phyloP scores from a whole-genome alignment of 768 basidiomycete genomes.

The Suillus ampliporus region DNA sequence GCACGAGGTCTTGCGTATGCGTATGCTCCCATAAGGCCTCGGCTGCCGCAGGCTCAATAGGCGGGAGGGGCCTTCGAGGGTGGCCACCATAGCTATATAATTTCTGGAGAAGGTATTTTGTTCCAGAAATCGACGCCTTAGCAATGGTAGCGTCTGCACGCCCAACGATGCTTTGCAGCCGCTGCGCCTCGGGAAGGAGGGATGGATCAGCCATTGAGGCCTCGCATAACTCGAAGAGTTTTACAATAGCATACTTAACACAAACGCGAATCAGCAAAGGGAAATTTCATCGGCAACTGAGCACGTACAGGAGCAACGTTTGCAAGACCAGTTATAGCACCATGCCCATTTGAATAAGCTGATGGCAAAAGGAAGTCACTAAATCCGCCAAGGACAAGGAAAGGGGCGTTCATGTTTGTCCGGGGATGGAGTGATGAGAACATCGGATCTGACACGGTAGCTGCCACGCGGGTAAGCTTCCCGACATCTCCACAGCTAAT shows the following conservation, averaged over 20 bases:
- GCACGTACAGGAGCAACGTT: constrained; percentile 76
- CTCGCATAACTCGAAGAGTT: constrained; percentile 67
- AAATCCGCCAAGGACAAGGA: constrained; percentile 87
- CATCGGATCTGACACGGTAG: constrained; percentile 58
- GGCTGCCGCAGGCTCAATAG: constrained; percentile 60
- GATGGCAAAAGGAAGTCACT: constrained; percentile 83
- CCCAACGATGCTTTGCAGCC: constrained; percentile 80
- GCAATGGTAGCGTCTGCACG: constrained; percentile 82
- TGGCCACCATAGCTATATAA: constrained; percentile 81
- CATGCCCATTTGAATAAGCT: constrained; percentile 74
- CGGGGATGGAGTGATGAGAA: constrained; percentile 70
- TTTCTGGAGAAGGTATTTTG: constrained; percentile 79
- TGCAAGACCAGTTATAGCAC: constrained; percentile 89
- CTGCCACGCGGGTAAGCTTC: constrained; percentile 85
- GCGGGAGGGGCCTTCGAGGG: constrained; percentile 79
- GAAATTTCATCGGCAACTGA: constrained; percentile 9
- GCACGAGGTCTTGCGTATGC: constrained; percentile 71
- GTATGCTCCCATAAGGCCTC: constrained; percentile 73
- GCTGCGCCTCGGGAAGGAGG: constrained; percentile 69
- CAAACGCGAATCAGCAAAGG: constrained; percentile 9
- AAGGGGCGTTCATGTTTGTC: constrained; percentile 67
- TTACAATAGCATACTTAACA: constrained; percentile 58
- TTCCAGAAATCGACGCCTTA: constrained; percentile 78
- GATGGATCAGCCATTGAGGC: constrained; percentile 58
- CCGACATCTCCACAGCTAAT: constrained; percentile 88